These are phyloP conservation scores for Podosphaera xanthii DNA, from an alignment of 2,329 filamentous ascomycete species.

Conservation along the genomic window DNA sequence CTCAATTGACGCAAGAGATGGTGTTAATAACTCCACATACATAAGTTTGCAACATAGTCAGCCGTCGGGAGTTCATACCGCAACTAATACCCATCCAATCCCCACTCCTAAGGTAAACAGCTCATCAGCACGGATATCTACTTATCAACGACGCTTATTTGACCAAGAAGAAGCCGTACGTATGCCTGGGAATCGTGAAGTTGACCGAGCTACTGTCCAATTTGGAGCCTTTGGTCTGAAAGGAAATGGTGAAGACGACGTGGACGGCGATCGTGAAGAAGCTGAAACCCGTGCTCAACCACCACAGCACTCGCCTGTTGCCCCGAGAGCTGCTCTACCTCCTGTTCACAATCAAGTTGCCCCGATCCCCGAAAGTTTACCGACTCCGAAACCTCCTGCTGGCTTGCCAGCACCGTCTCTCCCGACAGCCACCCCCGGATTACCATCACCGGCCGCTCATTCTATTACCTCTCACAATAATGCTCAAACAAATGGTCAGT, in stretches of 20 bases:
- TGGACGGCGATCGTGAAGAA: conserved; percentile 87
- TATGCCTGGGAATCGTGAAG: conserved; percentile 90
- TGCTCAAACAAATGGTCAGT: conserved; percentile 16
- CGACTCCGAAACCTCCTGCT: conserved; percentile 21
- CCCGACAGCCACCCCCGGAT: conserved; percentile 18
- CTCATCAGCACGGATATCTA: conserved; percentile 43
- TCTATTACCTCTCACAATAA: conserved; percentile 16
- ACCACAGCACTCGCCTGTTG: conserved; percentile 74
- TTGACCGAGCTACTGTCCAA: conserved; percentile 80
- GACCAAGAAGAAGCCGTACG: conserved; percentile 96
- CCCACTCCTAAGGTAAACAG: conserved; percentile 56
- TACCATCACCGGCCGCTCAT: conserved; percentile 17
- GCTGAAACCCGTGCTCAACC: conserved; percentile 85
- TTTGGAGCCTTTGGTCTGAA: conserved; percentile 90
- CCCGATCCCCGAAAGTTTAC: conserved; percentile 30
- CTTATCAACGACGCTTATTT: conserved; percentile 65
- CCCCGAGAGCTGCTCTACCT: conserved; percentile 69
- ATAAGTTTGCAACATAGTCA: conserved; percentile 39
- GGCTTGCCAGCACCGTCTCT: conserved; percentile 27
- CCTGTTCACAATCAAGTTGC: conserved; percentile 35
- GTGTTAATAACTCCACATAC: conserved; percentile 36
- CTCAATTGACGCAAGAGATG: conserved; percentile 51
- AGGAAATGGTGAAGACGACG: conserved; percentile 54
- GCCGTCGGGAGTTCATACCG: conserved; percentile 27
- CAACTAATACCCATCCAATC: conserved; percentile 53